A percentile compares a stretch with the other conserved stretches of the same genome.
phyloP scores from a whole-genome alignment of 805 yeast species.

The Cyberlindnera saturnus region DNA sequence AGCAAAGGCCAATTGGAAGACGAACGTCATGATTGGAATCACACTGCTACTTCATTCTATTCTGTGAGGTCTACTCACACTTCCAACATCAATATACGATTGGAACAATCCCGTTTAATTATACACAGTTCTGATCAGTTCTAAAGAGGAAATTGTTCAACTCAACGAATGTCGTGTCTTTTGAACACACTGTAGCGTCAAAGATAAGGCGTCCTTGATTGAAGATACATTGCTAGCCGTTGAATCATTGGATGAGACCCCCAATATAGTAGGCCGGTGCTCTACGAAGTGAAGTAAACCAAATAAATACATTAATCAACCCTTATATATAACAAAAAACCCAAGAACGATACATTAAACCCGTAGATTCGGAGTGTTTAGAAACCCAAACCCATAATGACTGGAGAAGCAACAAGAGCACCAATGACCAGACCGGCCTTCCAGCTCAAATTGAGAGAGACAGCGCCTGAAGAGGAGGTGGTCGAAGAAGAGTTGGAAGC shows the following conservation, averaged over 20 bases:
- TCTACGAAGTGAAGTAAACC: not conserved
- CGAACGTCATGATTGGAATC: not conserved
- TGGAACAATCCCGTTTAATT: no score
- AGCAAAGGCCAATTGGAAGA: not conserved
- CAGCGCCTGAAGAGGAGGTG: slow-evolving; percentile 24
- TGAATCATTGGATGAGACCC: no score
- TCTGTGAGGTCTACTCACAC: no score
- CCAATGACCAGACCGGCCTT: slow-evolving; percentile 34
- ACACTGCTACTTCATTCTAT: not conserved
- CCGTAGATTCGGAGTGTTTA: not conserved
- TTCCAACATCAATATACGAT: no score
- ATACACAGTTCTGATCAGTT: no score
- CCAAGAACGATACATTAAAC: not conserved
- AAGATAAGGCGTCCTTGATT: no score
- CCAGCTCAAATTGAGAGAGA: slow-evolving; percentile 32
- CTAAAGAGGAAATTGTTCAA: no score
- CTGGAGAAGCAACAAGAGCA: slow-evolving; percentile 33
- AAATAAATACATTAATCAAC: no score
- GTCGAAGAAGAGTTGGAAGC: slow-evolving; percentile 9
- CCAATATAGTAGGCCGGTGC: not conserved
- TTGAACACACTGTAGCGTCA: no score
- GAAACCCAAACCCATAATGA: slow-evolving; percentile 23
- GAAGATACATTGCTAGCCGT: no score
- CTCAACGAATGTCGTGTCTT: no score
- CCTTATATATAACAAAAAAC: not conserved